Evolutionary conservation across 805 yeast species (phyloP).

Genomic region (Wickerhamomyces canadensis): DNA sequence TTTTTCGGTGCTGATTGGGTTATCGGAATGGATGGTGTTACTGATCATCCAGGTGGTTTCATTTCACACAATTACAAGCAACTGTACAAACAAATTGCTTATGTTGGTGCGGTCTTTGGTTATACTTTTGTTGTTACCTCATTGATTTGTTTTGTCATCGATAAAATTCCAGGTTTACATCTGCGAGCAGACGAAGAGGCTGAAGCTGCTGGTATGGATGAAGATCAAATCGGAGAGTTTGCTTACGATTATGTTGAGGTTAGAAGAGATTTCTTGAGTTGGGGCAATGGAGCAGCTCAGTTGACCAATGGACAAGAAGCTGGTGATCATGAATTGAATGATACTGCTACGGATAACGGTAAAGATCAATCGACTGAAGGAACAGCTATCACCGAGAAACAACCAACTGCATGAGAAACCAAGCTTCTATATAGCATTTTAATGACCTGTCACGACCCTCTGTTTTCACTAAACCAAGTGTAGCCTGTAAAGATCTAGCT

Average conservation of each 20-base stretch:
- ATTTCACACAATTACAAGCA: conserved; percentile 85
- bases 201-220: conserved; percentile 89
- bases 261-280: conserved; percentile 74
- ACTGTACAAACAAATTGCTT: conserved; percentile 84
- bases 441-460: too few species aligned
- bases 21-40: conserved; percentile 82
- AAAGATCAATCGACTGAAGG: conserved; percentile 6
- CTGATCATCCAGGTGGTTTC: conserved; percentile 91
- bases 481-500: too few species aligned
- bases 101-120: conserved; percentile 66
- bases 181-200: conserved; percentile 79
- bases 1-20: conserved; percentile 84
- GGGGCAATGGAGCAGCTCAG: conserved; percentile 30
- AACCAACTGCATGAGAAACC: too few species aligned
- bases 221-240: conserved; percentile 95
- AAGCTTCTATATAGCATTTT: too few species aligned
- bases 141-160: conserved; percentile 63
- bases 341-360: too few species aligned
- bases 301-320: conserved; percentile 9
- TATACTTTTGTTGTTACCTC: conserved; percentile 76
- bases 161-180: conserved; percentile 76
- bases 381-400: too few species aligned
- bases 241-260: conserved; percentile 99
- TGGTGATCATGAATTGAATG: too few species aligned
- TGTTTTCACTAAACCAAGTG: too few species aligned